Conservation (phyloP, 2,329 filamentous ascomycete genomes). For the Lachnellula subtilissima region DNA sequence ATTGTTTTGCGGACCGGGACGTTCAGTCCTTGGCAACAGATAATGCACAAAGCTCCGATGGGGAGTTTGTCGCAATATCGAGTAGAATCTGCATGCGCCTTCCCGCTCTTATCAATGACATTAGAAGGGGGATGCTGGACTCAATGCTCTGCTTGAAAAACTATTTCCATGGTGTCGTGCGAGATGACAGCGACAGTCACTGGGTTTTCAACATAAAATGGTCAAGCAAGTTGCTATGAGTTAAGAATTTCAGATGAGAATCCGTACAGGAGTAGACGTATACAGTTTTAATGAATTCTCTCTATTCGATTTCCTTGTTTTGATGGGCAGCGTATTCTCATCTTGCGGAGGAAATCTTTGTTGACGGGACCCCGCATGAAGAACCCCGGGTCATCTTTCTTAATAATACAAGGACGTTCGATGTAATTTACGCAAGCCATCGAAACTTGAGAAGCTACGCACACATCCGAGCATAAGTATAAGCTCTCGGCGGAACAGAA, state of each 20-base stretch:
- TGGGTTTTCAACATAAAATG: too few relatives aligned
- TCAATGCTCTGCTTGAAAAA: too few relatives aligned
- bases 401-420: neutral
- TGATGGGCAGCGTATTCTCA: neutral
- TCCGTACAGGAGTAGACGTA: too few relatives aligned
- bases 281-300: too few relatives aligned
- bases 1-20: too few relatives aligned
- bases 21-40: too few relatives aligned
- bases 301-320: too few relatives aligned
- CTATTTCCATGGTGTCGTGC: too few relatives aligned
- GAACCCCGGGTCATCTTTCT: neutral
- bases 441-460: neutral
- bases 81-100: neutral
- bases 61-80: neutral
- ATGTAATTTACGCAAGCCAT: neutral
- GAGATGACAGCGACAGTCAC: too few relatives aligned
- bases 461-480: neutral
- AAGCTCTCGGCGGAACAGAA: neutral
- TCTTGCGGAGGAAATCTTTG: neutral
- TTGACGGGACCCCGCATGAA: neutral
- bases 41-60: too few relatives aligned
- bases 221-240: too few relatives aligned
- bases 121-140: neutral
- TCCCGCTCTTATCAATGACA: neutral
- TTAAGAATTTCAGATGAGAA: too few relatives aligned